Percentiles rank a stretch among this genome's conserved stretches.
phyloP scores from a whole-genome alignment of 1,139 yeast species.

The Nematodospora anomalae region DNA sequence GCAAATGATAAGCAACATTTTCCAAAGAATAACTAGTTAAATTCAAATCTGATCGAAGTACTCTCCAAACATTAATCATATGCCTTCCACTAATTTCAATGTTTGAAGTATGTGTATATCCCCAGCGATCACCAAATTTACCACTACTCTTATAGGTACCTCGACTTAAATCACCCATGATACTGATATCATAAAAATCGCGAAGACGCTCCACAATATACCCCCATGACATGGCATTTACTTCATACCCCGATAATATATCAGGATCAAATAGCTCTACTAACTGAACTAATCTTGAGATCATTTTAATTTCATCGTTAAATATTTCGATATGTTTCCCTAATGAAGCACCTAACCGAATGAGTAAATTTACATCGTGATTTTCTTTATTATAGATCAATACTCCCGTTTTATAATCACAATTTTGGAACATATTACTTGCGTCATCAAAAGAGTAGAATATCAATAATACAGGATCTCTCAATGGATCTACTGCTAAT shows the following conservation, averaged over 20 bases:
- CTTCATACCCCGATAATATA: slow-evolving; percentile 80
- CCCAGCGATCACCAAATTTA: slow-evolving; percentile 75
- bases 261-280: slow-evolving; percentile 80
- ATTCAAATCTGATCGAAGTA: slow-evolving; percentile 60
- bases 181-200: slow-evolving; percentile 46
- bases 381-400: slow-evolving; percentile 15
- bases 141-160: slow-evolving; percentile 49
- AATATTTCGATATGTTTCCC: slow-evolving; percentile 31
- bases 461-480: slow-evolving; percentile 58
- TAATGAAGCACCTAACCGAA: slow-evolving; percentile 6
- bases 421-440: slow-evolving; percentile 27
- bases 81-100: slow-evolving; percentile 76
- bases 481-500: slow-evolving; percentile 61
- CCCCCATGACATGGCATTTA: slow-evolving; percentile 86
- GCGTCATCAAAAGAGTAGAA: slow-evolving; percentile 63
- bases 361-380: slow-evolving; percentile 3
- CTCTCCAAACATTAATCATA: slow-evolving; percentile 81
- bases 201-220: slow-evolving; percentile 70
- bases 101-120: slow-evolving; percentile 73
- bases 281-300: slow-evolving; percentile 53
- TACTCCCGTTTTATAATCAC: slow-evolving; percentile 19
- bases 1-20: slow-evolving; percentile 64
- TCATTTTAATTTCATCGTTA: slow-evolving; percentile 54
- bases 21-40: slow-evolving; percentile 75
- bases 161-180: slow-evolving; percentile 47